Conservation (phyloP, 495 filamentous ascomycete genomes). For the Aspergillus ellipticus region DNA sequence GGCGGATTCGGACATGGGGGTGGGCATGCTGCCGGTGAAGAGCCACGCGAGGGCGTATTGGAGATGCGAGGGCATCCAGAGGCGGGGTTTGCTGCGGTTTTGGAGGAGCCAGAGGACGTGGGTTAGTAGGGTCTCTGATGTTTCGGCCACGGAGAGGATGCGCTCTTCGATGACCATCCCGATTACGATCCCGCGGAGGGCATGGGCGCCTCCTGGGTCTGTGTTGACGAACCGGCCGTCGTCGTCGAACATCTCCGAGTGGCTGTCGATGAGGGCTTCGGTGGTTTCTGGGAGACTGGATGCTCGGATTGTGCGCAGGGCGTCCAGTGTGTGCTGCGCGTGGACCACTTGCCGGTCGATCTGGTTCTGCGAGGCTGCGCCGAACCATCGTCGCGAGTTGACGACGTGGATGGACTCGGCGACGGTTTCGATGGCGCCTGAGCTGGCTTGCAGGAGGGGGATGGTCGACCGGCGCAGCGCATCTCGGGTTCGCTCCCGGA, state of each 20-base stretch:
- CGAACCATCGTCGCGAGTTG: constrained; percentile 14
- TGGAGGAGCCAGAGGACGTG: constrained; percentile 2
- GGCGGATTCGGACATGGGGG: neutral
- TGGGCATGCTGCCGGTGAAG: neutral
- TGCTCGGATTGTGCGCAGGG: constrained; percentile 1
- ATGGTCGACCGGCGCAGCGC: constrained; percentile 8
- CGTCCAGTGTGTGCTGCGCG: neutral
- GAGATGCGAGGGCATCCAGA: constrained; percentile 15
- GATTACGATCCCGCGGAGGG: constrained; percentile 12
- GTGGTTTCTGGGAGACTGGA: constrained; percentile 10
- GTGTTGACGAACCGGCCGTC: neutral
- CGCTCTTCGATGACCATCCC: constrained; percentile 23
- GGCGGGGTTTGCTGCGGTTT: neutral
- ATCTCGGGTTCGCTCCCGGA: constrained; percentile 7
- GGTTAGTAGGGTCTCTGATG: constrained; percentile 6
- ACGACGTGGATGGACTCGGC: constrained; percentile 10
- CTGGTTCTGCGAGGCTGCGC: neutral
- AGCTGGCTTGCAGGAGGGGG: constrained; percentile 6
- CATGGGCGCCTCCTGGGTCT: constrained; percentile 4
- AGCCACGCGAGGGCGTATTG: constrained; percentile 14
- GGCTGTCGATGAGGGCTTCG: constrained; percentile 7
- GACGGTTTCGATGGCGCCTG: constrained; percentile 2
- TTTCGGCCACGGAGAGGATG: constrained; percentile 11
- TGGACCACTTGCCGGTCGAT: neutral
- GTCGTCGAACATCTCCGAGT: constrained; percentile 15